A percentile compares a stretch with the other conserved stretches of the same genome.
Evolutionary conservation across 2,329 filamentous ascomycete genomes (phyloP).

Genomic region (Diaporthe sp.): DNA sequence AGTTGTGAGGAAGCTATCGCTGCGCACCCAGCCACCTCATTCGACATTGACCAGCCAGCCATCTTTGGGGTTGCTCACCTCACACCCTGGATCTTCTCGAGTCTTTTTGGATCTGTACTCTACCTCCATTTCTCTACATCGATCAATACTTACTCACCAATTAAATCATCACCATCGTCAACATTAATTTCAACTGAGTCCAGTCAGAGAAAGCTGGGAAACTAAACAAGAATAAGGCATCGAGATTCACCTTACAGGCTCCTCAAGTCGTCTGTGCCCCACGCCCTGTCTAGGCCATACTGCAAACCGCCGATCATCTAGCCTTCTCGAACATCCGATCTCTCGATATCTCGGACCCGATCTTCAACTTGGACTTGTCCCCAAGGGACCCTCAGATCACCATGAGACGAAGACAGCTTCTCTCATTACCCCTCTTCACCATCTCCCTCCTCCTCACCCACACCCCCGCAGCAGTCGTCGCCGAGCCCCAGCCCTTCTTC

Average conservation of each 20-base stretch:
- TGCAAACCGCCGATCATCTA: not conserved
- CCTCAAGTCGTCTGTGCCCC: not conserved
- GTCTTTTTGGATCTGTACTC: not conserved
- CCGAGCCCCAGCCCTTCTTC: constrained; percentile 41
- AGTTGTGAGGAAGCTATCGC: constrained; percentile 9
- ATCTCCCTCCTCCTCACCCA: constrained; percentile 31
- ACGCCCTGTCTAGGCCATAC: not conserved
- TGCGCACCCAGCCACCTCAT: constrained; percentile 35
- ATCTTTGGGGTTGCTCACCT: constrained; percentile 11
- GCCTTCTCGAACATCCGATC: not conserved
- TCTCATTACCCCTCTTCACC: constrained; percentile 12
- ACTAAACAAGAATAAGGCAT: not conserved
- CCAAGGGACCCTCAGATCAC: constrained; percentile 11
- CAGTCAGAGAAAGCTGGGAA: not conserved
- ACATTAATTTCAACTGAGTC: not conserved
- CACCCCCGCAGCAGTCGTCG: constrained; percentile 35
- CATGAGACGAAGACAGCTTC: constrained; percentile 30
- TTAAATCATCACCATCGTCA: not conserved
- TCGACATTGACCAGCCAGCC: constrained; percentile 28
- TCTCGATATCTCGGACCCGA: constrained; percentile 9
- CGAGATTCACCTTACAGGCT: not conserved
- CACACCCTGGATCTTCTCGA: not conserved
- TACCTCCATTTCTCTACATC: not conserved
- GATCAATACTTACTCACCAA: not conserved
- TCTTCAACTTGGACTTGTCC: not conserved